Base-by-base conservation (phyloP, 164 flowering plant genomes). In the Euptelea pleiosperma region DNA sequence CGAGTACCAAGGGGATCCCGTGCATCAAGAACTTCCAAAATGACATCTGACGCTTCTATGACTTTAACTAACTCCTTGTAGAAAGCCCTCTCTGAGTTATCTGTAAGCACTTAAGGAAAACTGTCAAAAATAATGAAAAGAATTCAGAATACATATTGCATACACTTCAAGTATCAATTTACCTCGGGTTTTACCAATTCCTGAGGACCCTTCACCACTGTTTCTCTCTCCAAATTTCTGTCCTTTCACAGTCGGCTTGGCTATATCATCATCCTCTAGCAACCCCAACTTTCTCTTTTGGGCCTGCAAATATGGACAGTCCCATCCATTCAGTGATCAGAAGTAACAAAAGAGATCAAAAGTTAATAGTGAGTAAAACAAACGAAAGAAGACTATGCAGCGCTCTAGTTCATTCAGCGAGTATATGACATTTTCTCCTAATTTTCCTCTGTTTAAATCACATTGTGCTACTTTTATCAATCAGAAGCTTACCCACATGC, bases 1-100 rank as follows among this genome's bases (percentile, higher is more conserved):
- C 97, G 90, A 2, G 95, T 83, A 24, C 99, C 99, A 34, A 93
- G 82, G 33, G 99, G 97, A 72, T 93, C 99, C 7, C 99, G 82
- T 42, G 97, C 97, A 88, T 93, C 99, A 62, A 93, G 87, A 55
- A 94, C 95, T 65, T 91, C 97, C 73, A 88, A 64, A 72, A 94
- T 86, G 50, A 94, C 97, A 82, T 94, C 99, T 18, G 99, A 94
- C 35, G 71, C 83, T 68, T 94, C 99, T 66, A 94, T 79, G 45
- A 94, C 97, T 64, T 91, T 88, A 30, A 77, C 93, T 63, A 93
- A 69, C 75, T 94, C 99, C 75, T 84, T 88, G 78, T 85, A 94
- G 69, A 90, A 94, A 39, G 83, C 83, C 67, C 84, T 81, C 10
- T 88, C 99, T 6, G 93, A 80, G 64, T 69, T 78, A 61, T 84